Percentiles rank a stretch among this genome's conserved stretches.
Conservation (phyloP, 495 filamentous ascomycete species). For the Neurospora terricola region DNA sequence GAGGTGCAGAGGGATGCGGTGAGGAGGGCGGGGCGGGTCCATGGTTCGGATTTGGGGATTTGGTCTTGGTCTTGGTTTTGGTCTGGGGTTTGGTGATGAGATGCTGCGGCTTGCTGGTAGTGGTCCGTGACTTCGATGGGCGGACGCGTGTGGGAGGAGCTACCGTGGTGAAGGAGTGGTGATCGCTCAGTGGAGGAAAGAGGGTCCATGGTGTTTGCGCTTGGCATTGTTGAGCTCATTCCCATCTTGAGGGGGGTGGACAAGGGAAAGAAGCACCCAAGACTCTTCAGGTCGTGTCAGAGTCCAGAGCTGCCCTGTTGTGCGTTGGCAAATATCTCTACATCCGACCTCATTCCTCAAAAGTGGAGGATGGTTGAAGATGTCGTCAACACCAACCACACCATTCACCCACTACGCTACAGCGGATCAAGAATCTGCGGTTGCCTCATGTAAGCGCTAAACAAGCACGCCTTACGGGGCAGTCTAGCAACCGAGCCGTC, state of each 20-base stretch:
- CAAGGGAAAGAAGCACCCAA: neutral
- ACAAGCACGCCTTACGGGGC: neutral
- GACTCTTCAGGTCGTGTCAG: neutral
- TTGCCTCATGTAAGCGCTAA: neutral
- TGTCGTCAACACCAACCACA: neutral
- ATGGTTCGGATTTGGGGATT: neutral
- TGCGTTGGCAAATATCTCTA: neutral
- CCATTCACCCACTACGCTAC: neutral
- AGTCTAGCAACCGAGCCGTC: neutral
- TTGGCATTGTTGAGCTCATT: neutral
- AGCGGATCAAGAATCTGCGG: too few species aligned
- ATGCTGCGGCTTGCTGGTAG: neutral
- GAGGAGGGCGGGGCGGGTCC: neutral
- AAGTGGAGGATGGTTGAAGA: neutral
- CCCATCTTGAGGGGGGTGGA: neutral
- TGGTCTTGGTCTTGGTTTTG: neutral
- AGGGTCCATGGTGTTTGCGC: neutral
- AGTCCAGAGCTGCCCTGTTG: neutral
- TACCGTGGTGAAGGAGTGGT: neutral
- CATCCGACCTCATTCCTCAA: neutral
- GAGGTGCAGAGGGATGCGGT: neutral
- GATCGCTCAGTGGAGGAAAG: neutral
- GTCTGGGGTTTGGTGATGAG: neutral
- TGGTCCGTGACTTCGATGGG: too few species aligned
- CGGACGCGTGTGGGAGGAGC: too few species aligned